Conservation (phyloP, 1,139 yeast genomes). For the Pichia sp. region DNA sequence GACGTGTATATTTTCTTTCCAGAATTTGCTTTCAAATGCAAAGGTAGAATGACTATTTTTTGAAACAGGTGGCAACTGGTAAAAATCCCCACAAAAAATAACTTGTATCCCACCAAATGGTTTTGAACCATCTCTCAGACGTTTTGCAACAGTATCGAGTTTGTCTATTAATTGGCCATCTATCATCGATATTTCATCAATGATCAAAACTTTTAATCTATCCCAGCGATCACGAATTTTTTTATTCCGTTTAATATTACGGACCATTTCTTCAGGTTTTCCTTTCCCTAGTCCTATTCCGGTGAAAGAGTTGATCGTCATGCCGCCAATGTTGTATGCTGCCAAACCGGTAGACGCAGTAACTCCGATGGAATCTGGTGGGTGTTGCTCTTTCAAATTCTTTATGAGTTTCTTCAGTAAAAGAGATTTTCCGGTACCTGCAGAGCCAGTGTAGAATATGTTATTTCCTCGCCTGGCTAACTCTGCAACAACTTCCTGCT, state of each 20-base stretch:
- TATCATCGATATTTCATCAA: conserved; percentile 90
- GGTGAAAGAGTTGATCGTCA: conserved; percentile 78
- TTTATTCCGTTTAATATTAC: conserved; percentile 53
- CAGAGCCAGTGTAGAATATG: conserved; percentile 87
- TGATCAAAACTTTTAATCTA: conserved; percentile 56
- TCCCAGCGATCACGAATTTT: conserved; percentile 61
- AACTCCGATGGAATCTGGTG: conserved; percentile 56
- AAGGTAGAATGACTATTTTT: conserved; percentile 43
- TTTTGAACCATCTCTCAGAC: conserved; percentile 40
- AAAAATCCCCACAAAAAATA: conserved; percentile 84
- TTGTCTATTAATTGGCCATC: conserved; percentile 73
- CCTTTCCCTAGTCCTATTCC: conserved; percentile 78
- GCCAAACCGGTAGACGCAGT: conserved; percentile 94
- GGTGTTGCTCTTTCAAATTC: conserved; percentile 45
- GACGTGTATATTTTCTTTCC: conserved; percentile 62
- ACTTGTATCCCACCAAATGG: conserved; percentile 93
- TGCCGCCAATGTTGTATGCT: conserved; percentile 87
- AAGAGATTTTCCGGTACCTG: conserved; percentile 93
- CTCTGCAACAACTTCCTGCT: conserved; percentile 67
- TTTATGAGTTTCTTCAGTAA: conserved; percentile 67
- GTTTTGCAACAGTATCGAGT: conserved; percentile 60
- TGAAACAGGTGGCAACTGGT: conserved; percentile 82
- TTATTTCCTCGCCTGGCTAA: conserved; percentile 60
- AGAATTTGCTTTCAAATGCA: conserved; percentile 73
- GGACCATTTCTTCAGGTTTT: conserved; percentile 41